Conservation (phyloP, 176 grass and related monocot species). For the Triticum turgidum region DNA sequence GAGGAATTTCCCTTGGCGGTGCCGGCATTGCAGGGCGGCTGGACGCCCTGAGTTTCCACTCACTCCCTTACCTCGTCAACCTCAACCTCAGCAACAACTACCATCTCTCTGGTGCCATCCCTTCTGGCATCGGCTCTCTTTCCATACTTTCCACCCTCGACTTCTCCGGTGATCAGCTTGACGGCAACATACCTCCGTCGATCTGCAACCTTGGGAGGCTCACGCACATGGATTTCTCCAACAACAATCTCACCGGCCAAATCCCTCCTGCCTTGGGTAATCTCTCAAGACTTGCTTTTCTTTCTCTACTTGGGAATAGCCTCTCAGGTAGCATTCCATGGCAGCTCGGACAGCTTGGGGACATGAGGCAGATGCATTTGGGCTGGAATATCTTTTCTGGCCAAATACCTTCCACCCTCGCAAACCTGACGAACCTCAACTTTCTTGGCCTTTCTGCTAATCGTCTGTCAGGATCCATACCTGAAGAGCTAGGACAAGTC, state of each 20-base stretch:
- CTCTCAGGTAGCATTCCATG: neutral
- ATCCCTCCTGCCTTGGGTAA: constrained; percentile 16
- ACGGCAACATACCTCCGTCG: neutral
- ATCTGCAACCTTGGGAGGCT: neutral
- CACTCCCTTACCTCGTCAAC: neutral
- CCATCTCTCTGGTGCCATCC: neutral
- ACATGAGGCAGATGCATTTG: neutral
- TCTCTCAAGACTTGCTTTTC: neutral
- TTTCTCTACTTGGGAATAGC: neutral
- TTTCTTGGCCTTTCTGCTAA: neutral
- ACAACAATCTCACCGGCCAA: constrained; percentile 9
- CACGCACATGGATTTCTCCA: neutral
- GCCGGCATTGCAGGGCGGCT: neutral
- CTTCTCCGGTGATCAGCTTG: neutral
- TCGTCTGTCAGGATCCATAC: constrained; percentile 26
- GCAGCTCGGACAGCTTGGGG: neutral
- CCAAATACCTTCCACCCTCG: constrained; percentile 19
- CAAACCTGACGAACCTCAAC: constrained; percentile 12
- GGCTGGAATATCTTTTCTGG: neutral
- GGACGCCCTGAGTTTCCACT: neutral
- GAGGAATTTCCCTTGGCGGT: neutral
- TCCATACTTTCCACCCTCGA: neutral
- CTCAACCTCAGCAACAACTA: neutral
- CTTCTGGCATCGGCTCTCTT: neutral
- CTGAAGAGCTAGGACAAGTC: neutral